Conservation (phyloP, 441 rosid species). For the Manihot esculenta region DNA sequence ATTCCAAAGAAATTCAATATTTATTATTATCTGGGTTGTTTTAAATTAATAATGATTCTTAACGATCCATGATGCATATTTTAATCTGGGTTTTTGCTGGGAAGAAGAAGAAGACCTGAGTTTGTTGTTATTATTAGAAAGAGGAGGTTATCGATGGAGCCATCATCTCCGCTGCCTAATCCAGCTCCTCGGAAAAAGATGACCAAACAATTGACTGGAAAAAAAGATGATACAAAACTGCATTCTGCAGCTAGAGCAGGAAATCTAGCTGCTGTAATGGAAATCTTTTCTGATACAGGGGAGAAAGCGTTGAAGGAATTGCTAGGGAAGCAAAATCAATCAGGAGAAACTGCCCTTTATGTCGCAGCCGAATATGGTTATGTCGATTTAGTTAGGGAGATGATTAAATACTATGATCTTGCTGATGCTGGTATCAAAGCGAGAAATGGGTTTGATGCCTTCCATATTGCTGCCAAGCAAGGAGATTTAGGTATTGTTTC, state of each 20-base stretch:
- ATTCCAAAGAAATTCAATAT: neutral
- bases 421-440: constrained; percentile 77
- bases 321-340: constrained; percentile 69
- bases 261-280: constrained; percentile 43
- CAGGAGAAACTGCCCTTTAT: constrained; percentile 88
- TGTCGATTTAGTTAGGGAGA: constrained; percentile 65
- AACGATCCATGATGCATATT: constrained; percentile 26
- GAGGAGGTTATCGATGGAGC: constrained; percentile 32
- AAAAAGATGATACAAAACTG: constrained; percentile 69
- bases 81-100: constrained; percentile 41
- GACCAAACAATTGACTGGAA: constrained; percentile 77
- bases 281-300: constrained; percentile 39
- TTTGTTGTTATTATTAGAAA: constrained; percentile 10
- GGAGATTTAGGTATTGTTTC: constrained; percentile 68
- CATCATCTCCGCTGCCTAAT: constrained; percentile 23
- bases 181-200: constrained; percentile 56
- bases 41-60: constrained; percentile 15
- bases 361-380: constrained; percentile 82
- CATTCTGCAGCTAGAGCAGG: constrained; percentile 81
- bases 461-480: constrained; percentile 95
- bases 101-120: constrained; percentile 25
- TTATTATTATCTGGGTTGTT: constrained; percentile 7
- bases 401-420: constrained; percentile 75
- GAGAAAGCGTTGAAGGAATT: constrained; percentile 46
- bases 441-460: constrained; percentile 89